phyloP scores from a whole-genome alignment of 306 rosid genomes.

The Casuarina equisetifolia region DNA sequence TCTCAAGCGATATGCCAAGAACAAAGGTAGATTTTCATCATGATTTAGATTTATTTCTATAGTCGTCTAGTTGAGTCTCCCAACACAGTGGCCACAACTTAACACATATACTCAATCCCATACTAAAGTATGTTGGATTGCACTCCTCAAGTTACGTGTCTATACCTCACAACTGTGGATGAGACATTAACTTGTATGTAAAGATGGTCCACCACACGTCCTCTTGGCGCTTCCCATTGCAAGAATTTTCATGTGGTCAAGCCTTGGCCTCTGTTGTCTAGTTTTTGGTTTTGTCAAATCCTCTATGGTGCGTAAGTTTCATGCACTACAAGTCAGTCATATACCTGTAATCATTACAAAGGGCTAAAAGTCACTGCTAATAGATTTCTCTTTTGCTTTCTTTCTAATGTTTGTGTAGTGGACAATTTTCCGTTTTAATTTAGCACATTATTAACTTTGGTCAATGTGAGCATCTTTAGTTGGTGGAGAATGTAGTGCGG shows the following conservation, averaged over 20 bases:
- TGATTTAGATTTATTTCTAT: background rate
- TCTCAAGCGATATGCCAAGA: slow-evolving; percentile 65
- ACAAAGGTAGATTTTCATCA: slow-evolving; percentile 40
- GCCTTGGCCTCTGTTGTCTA: background rate
- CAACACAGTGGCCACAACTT: background rate
- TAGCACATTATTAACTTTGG: slow-evolving; percentile 11
- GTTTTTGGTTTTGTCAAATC: background rate
- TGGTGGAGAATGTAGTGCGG: slow-evolving; percentile 42
- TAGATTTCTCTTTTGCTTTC: background rate
- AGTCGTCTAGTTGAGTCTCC: background rate
- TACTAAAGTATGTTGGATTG: background rate
- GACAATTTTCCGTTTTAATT: slow-evolving; percentile 1
- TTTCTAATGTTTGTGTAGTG: slow-evolving; percentile 1
- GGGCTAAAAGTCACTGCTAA: background rate
- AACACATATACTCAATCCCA: background rate
- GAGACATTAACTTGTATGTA: background rate
- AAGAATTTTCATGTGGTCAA: slow-evolving; percentile 10
- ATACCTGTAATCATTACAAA: background rate
- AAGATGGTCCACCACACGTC: background rate
- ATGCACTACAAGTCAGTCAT: background rate
- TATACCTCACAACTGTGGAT: background rate
- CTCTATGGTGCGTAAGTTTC: background rate
- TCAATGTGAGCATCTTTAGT: slow-evolving; percentile 24
- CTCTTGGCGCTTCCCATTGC: background rate
- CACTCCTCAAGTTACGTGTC: background rate